Base-by-base conservation (phyloP, 2,329 filamentous ascomycete genomes). In the Didymella lethalis region DNA sequence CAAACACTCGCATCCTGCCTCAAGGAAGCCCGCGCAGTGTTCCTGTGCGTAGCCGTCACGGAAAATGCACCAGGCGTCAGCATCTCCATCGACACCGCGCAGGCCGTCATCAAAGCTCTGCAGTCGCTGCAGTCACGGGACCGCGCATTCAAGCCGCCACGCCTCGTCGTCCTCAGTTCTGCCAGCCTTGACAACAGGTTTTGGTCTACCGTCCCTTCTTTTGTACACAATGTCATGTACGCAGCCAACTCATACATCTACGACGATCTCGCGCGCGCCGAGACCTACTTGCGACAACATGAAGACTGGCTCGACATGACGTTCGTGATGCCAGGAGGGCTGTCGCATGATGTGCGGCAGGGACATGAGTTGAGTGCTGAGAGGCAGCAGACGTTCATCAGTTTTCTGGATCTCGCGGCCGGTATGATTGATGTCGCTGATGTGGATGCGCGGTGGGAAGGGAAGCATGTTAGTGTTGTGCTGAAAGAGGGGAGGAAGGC, bases 371-470 rank as follows among this genome's bases (percentile, higher is more conserved):
- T 84, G 16, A 80, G 65, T 23, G 53, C 80, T 1, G 68, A 73
- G 45, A 67, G 77, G 8, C 67, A 80, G 48, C 71, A 80, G 49
- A 76, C 69, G 4, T 76, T 76, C 28, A 29, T 84, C 2, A 75
- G 69, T 1, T 84, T 80, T 48, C 38, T 79, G 4, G 82, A 84
- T 62, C 63, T 84, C 16, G 75, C 80, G 1, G 81, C 78, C 1
- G 81, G 66, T 0, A 84, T 84, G 83, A 72, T 84, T 18, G 81
- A 84, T 65, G 78, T 77, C 5, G 80, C 77, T 0, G 73, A 80
- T 32, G 62, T 25, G 16, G 61, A 53, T 10, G 36, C n/a, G 1
- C 46, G 36, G 38, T 60, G 57, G 50, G 49, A 55, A 7, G 50
- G 53, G 1, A 48, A 34, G 16, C 57, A 63, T 52, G 57, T 63